Base-by-base conservation (phyloP, 805 yeast species). In the Kazachstania africana region DNA sequence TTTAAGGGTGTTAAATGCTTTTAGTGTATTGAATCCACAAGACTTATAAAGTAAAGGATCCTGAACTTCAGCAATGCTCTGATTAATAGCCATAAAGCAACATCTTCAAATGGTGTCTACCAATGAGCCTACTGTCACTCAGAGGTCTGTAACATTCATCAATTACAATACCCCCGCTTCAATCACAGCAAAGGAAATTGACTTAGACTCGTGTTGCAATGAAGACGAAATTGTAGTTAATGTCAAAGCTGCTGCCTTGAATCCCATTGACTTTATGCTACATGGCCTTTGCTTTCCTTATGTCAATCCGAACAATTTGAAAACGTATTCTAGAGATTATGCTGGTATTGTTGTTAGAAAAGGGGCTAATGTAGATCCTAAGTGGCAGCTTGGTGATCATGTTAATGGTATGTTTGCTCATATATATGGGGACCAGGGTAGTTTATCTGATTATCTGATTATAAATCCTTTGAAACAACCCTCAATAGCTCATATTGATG, bases 381-480 rank as follows among this genome's bases (percentile, higher is more conserved):
- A 39, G 24, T 39, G 36, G 37, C 12, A 38, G 15, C 34, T 46
- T 9, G 57, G 54, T n/a, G 55, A 48, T 23, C 39, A 40, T 17
- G 53, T 55, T 6, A 38, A 36, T 27, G 60, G 60, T 19, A 18
- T 28, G 15, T 47, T 37, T 26, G 38, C 34, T 9, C 53, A 44
- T 12, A 0, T 45, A 2, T 54, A 31, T 16, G 42, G 51, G 8
- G 29, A 28, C 6, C 45, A 41, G 18, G 78, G 76, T 19, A 41
- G 78, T 1, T 42, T 65, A n/a, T 39, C 62, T 3, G 69, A 72
- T 39, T 73, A 70, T 42, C 33, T 70, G 20, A 39, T 63, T 14
- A 26, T 70, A 14, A 62, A 70, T 32, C 56, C 59, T 4, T 3
- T 21, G 3, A 45, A 42, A 5, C 37, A 47, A 3, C 74, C 39